phyloP scores from a whole-genome alignment of 2,329 filamentous ascomycete genomes.

The Lithohypha guttulata region DNA sequence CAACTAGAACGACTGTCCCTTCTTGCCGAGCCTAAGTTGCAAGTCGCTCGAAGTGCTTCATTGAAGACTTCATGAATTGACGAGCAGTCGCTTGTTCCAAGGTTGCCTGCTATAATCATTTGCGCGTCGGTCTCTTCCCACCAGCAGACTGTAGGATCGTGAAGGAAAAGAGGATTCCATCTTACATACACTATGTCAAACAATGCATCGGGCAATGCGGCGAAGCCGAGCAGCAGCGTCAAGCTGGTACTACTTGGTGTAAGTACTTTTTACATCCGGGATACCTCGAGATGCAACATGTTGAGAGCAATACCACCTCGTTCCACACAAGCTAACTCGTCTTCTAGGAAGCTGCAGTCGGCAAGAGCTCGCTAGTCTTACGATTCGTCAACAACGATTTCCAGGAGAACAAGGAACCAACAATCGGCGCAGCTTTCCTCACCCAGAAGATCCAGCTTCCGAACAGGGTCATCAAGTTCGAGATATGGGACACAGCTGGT shows the following conservation, averaged over 20 bases:
- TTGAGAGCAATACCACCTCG: too few relatives aligned
- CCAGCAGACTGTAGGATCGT: background rate
- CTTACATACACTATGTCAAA: constrained; percentile 54
- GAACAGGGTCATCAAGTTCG: constrained; percentile 77
- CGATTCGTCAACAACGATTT: constrained; percentile 99
- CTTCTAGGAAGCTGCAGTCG: too few relatives aligned
- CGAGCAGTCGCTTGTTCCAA: too few relatives aligned
- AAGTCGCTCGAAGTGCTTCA: too few relatives aligned
- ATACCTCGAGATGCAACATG: too few relatives aligned
- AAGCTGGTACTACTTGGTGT: constrained; percentile 96
- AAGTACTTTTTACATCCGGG: too few relatives aligned
- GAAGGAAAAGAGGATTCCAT: background rate
- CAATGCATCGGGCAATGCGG: constrained; percentile 51
- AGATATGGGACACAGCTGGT: constrained; percentile 97
- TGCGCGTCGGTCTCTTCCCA: too few relatives aligned
- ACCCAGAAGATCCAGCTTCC: constrained; percentile 97
- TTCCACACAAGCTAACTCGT: too few relatives aligned
- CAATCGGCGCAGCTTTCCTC: constrained; percentile 95
- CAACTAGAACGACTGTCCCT: too few relatives aligned
- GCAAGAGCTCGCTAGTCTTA: constrained; percentile 85
- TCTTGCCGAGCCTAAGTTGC: too few relatives aligned
- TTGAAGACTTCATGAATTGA: too few relatives aligned
- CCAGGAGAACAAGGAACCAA: constrained; percentile 98
- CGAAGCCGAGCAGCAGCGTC: constrained; percentile 98
- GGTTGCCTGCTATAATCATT: too few relatives aligned